Evolutionary conservation across 192 early-diverging fungal genomes (phyloP).

Genomic region (Coemansia guatemalensis): DNA sequence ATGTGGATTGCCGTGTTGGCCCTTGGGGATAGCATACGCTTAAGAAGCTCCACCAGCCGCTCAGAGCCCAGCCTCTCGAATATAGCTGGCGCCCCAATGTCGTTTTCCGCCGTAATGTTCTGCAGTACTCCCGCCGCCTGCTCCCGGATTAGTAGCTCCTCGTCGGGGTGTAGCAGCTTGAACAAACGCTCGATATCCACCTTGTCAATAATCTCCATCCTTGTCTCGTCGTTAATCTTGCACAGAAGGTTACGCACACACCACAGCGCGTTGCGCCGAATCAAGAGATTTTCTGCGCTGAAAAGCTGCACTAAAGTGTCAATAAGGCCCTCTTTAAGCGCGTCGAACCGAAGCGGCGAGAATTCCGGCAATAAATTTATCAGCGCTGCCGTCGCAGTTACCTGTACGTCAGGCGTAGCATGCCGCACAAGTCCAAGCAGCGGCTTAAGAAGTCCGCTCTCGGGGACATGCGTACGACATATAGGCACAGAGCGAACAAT

Average conservation of each 20-base stretch:
- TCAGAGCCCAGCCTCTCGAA: slow-evolving; percentile 25
- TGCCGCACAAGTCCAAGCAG: slow-evolving; percentile 26
- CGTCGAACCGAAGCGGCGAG: slow-evolving; percentile 40
- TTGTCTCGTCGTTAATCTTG: slow-evolving; percentile 34
- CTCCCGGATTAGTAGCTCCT: slow-evolving; percentile 29
- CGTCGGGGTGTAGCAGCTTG: slow-evolving; percentile 12
- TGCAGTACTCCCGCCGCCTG: slow-evolving; percentile 40
- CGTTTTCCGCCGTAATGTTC: slow-evolving; percentile 36
- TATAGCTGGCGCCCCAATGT: slow-evolving; percentile 19
- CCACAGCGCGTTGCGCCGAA: slow-evolving; percentile 50
- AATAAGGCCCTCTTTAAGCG: slow-evolving; percentile 40
- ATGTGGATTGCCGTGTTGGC: slow-evolving; percentile 18
- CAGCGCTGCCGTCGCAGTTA: slow-evolving; percentile 39
- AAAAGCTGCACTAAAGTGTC: slow-evolving; percentile 29
- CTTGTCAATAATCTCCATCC: slow-evolving; percentile 23
- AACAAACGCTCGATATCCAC: slow-evolving; percentile 27
- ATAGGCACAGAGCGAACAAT: slow-evolving; percentile 51
- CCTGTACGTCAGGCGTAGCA: slow-evolving; percentile 27
- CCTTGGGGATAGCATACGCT: slow-evolving; percentile 10
- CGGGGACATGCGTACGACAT: slow-evolving; percentile 51
- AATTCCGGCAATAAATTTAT: slow-evolving; percentile 47
- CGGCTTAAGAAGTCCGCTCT: slow-evolving; percentile 43
- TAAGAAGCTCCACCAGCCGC: slow-evolving; percentile 22
- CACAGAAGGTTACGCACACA: slow-evolving; percentile 41
- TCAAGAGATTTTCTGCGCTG: slow-evolving; percentile 5